A percentile compares a stretch with the other conserved stretches of the same genome.
These are phyloP conservation scores for Yarrowia sp. DNA, from an alignment of 805 yeast species.

Conservation along the genomic window DNA sequence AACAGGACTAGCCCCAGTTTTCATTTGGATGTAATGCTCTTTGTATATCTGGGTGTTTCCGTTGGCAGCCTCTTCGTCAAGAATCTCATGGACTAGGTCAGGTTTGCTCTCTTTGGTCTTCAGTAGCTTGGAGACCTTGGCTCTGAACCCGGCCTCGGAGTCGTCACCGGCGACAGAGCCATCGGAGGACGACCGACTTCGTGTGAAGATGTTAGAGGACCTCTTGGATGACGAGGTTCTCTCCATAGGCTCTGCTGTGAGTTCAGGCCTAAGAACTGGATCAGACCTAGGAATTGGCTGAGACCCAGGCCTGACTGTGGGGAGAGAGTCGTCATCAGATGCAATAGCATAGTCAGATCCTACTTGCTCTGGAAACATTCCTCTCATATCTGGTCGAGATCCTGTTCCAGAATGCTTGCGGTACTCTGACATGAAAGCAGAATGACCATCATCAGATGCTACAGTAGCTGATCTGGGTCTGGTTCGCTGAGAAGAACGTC, in stretches of 20 bases:
- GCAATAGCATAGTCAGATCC: neutral
- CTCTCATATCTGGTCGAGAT: neutral
- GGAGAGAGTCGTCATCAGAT: neutral
- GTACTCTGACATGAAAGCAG: conserved; percentile 3
- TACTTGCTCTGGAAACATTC: neutral
- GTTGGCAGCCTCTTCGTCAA: neutral
- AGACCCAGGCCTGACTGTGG: neutral
- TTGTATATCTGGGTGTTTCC: neutral
- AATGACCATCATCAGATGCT: neutral
- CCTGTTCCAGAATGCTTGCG: neutral
- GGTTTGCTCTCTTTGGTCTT: neutral
- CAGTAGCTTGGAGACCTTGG: conserved; percentile 5
- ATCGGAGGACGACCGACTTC: neutral
- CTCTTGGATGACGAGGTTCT: neutral
- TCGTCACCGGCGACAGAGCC: neutral
- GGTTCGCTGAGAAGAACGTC: neutral
- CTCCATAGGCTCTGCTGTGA: neutral
- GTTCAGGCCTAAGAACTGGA: neutral
- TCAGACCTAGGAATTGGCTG: neutral
- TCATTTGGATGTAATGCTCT: neutral
- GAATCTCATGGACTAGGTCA: neutral
- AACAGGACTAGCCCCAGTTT: neutral
- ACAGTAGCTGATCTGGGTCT: conserved; percentile 3
- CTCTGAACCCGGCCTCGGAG: conserved; percentile 4
- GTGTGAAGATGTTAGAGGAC: neutral